Percentiles rank a stretch among this genome's conserved stretches.
Evolutionary conservation across 2,329 filamentous ascomycete species (phyloP).

Genomic region (Phoma herbarum): DNA sequence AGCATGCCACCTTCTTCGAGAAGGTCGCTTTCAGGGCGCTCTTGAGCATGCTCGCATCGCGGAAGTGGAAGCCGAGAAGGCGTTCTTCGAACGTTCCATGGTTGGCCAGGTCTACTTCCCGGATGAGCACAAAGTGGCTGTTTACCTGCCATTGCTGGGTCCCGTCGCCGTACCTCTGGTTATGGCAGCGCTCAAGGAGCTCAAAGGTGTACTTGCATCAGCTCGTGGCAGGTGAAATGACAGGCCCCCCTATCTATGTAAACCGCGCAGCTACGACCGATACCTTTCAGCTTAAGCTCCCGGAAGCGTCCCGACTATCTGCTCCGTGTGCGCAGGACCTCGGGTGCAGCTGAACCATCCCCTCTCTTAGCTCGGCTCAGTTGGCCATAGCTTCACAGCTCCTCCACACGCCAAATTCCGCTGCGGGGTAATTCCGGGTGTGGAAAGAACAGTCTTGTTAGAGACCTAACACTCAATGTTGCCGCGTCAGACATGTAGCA

Average conservation of each 20-base stretch:
- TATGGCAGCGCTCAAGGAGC: constrained; percentile 83
- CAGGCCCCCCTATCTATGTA: not conserved
- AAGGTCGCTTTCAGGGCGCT: constrained; percentile 69
- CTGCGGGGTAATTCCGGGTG: constrained; percentile 17
- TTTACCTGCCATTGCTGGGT: constrained; percentile 90
- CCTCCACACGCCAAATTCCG: constrained; percentile 9
- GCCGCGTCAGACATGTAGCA: constrained; percentile 1
- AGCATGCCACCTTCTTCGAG: constrained; percentile 75
- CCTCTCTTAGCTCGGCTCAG: constrained; percentile 8
- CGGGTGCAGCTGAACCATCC: constrained; percentile 8
- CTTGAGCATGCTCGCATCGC: constrained; percentile 84
- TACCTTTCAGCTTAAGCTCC: not conserved
- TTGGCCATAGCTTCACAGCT: constrained; percentile 16
- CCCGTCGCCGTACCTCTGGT: constrained; percentile 89
- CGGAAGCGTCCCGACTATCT: not conserved
- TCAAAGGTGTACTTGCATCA: constrained; percentile 26
- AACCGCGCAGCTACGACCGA: not conserved
- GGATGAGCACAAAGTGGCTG: constrained; percentile 96
- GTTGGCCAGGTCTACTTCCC: constrained; percentile 98
- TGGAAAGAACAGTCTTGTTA: not conserved
- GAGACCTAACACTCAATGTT: not conserved
- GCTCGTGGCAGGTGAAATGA: constrained; percentile 5
- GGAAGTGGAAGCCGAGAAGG: constrained; percentile 87
- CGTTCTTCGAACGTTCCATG: constrained; percentile 99
- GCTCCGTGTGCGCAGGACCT: not conserved